Base-by-base conservation (phyloP, 2,329 filamentous ascomycete genomes). In the Fusarium sp. region DNA sequence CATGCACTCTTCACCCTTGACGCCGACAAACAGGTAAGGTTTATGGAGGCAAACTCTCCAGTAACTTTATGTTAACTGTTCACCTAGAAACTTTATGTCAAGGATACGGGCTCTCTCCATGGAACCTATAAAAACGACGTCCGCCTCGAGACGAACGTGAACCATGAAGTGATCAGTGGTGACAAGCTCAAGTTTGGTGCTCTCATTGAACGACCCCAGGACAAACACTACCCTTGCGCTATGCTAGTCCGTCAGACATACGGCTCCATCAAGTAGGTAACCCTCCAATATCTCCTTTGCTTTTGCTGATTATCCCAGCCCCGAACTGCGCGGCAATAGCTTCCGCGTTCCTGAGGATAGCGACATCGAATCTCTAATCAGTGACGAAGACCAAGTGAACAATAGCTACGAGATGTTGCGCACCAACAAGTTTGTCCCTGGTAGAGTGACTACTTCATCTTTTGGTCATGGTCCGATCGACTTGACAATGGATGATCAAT, bases 1-100 rank as follows among this genome's bases (percentile, higher is more conserved):
- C 92, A 94, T 80, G 92, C 92, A 21, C 80, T 87, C 46, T 76
- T 91, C 9, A 72, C 77, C 21, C 82, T 86, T 9, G 81, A 87
- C 54, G 74, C 83, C 15, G 78, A 84, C 5, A 75, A 79, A 11
- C 83, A 85, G 79, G 88, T 88, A 80, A 64, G 81, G 51, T 60
- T 69, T 42, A 25, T 37, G 38, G 19, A 49, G 49, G 46, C 39
- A 48, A n/a, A 55, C 33, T n/a, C 21, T n/a, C 21, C 14, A 21
- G 23, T 33, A 35, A 39, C 16, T 18, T 44, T 51, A 49, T 46
- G 38, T 72, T 79, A 66, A 80, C 77, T 49, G 58, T 45, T 35
- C 7, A 45, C 21, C 46, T 45, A 89, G 87, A 78, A 77, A 29
- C 75, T 89, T 1, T 80, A 78, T 45, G 76, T 89, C 41, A 80